These are phyloP conservation scores for Coemansia sp. DNA, from an alignment of 192 early-diverging fungal genomes.

Conservation along the genomic window DNA sequence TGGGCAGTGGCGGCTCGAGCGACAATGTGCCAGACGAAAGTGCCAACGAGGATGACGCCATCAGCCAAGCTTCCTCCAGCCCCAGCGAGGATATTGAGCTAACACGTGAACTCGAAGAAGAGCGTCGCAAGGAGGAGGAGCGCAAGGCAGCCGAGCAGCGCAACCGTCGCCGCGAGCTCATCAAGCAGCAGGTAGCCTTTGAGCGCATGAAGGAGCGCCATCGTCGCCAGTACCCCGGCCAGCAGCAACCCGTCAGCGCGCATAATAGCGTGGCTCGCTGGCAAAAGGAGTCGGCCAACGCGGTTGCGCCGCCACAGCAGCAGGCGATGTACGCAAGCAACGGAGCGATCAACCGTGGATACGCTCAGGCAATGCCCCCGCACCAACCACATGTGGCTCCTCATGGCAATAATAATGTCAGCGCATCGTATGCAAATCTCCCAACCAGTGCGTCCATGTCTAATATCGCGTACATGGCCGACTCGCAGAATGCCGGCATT, in stretches of 20 bases:
- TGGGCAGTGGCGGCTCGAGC: conserved; percentile 5
- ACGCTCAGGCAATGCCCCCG: conserved; percentile 4
- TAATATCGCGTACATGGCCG: conserved; percentile 27
- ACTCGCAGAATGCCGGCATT: conserved; percentile 7
- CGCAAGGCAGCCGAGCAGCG: conserved; percentile 51
- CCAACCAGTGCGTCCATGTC: conserved; percentile 46
- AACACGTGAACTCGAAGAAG: conserved; percentile 28
- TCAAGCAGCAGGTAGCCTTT: conserved; percentile 58
- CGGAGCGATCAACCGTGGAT: conserved; percentile 31
- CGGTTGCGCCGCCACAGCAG: conserved; percentile 14
- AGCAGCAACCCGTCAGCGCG: conserved; percentile 16
- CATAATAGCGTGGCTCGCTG: conserved; percentile 36
- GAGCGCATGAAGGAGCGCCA: conserved; percentile 60
- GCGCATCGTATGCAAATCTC: conserved; percentile 8
- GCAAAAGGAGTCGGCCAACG: conserved; percentile 39
- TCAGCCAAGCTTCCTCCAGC: neutral
- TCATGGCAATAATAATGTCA: neutral
- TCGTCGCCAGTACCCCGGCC: conserved; percentile 35
- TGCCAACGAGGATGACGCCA: conserved; percentile 12
- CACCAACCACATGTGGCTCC: neutral
- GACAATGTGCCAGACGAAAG: conserved; percentile 8
- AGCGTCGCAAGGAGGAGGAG: conserved; percentile 54
- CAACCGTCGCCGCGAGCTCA: conserved; percentile 49
- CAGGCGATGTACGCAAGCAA: conserved; percentile 22
- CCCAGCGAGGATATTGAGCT: conserved; percentile 1